phyloP scores from a whole-genome alignment of 345 rosid species.

The Lumnitzera littorea region DNA sequence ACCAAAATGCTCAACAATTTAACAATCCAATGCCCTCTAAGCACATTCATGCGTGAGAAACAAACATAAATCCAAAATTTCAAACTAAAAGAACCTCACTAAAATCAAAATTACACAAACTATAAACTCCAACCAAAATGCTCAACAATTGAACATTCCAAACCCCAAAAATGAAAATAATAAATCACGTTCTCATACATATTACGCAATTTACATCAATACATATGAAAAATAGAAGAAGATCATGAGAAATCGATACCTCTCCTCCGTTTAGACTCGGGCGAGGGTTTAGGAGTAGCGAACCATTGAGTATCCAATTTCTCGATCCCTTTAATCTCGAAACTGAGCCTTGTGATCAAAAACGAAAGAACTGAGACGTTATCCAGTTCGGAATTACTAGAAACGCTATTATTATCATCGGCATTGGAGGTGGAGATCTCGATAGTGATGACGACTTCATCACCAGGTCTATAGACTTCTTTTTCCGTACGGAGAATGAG shows the following conservation, averaged over 20 bases:
- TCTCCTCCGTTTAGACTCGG: constrained; percentile 60
- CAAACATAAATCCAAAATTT: no score
- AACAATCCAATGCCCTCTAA: no score
- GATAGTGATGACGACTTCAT: constrained; percentile 50
- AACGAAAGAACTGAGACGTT: constrained; percentile 27
- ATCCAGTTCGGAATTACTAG: neutral
- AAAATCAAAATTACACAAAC: no score
- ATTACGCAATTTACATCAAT: neutral
- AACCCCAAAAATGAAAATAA: no score
- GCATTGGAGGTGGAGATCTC: constrained; percentile 44
- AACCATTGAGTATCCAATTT: constrained; percentile 83
- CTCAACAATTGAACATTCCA: no score
- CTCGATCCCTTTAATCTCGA: constrained; percentile 79
- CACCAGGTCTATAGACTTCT: constrained; percentile 89
- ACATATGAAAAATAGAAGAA: neutral
- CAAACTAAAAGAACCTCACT: no score
- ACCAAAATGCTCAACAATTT: no score
- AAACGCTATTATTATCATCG: constrained; percentile 3
- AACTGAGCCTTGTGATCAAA: constrained; percentile 67
- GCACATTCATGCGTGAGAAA: no score
- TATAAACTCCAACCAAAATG: no score
- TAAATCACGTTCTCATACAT: no score
- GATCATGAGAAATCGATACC: constrained; percentile 27
- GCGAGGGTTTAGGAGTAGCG: constrained; percentile 54
- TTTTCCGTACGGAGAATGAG: constrained; percentile 54